Percentiles rank a stretch among this genome's conserved stretches.
These are phyloP conservation scores for Gossypium davidsonii DNA, from an alignment of 441 rosid species.

Conservation along the genomic window DNA sequence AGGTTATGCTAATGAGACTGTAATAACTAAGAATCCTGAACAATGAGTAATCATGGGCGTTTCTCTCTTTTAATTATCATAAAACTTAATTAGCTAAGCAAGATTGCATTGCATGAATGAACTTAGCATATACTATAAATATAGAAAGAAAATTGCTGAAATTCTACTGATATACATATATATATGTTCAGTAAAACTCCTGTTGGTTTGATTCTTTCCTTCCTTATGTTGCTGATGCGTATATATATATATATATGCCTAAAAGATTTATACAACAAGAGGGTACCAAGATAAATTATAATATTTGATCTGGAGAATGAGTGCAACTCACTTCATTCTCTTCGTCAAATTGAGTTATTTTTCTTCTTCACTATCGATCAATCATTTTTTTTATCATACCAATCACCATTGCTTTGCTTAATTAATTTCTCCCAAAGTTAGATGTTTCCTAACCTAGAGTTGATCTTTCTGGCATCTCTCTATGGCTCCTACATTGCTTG, in stretches of 20 bases:
- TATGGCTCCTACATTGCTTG: slow-evolving; percentile 10
- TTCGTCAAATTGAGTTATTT: slow-evolving; percentile 11
- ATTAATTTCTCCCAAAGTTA: neutral
- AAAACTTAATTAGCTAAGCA: no score
- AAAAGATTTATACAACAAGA: neutral
- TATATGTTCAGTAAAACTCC: neutral
- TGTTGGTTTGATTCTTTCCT: neutral
- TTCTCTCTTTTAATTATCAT: no score
- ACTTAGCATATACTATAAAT: neutral
- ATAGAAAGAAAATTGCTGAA: neutral
- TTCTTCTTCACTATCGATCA: slow-evolving; percentile 10
- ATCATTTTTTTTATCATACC: neutral
- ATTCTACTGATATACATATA: neutral
- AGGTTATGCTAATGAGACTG: no score
- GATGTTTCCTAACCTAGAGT: neutral
- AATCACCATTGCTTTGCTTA: neutral
- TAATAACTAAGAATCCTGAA: no score
- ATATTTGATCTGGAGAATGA: slow-evolving; percentile 9
- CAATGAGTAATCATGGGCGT: no score
- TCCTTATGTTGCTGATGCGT: neutral
- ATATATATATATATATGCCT: neutral
- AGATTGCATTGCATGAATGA: neutral
- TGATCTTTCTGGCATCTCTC: neutral
- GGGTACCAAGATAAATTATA: neutral
- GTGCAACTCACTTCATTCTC: slow-evolving; percentile 44